Evolutionary conservation across 2,329 filamentous ascomycete genomes (phyloP), one percentile per base, ranked within the genome.

Genomic region (Ambrosiella cleistominuta): DNA sequence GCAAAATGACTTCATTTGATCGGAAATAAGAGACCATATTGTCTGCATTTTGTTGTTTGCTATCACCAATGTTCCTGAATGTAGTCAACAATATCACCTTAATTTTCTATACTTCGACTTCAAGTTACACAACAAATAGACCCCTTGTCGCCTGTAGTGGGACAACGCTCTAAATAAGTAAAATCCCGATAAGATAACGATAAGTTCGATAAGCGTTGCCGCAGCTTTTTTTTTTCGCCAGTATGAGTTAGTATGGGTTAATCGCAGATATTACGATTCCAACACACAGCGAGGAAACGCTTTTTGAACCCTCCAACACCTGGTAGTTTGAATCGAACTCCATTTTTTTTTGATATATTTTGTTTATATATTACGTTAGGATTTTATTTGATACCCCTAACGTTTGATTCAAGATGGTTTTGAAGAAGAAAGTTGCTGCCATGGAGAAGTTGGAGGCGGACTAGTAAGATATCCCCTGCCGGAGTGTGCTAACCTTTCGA

Each of bases 371-470:
- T 47, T 2, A 8, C 11, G 19, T 47, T 15, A 11, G 44, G 8
- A 47, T 47, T 47, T 47, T 47, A 17, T 47, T 47, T 38, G 51
- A 53, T 53, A 53, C 35, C 52, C 36, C 7, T 13, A 17, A 13
- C 27, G 4, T 11, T 7, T n/a, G 5, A 5, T 42, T 56, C 56
- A 70, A 62, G 50, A 93, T 88, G 82, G 86, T 82, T 50, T 55
- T 61, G 61, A 95, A 95, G 73, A 80, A 89, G 70, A 94, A 93
- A 74, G 79, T 95, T 60, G 88, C 86, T 58, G 90, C 90, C 61
- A 82, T 96, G 70, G 90, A 96, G 73, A 96, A 96, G 78, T 82
- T 95, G 64, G 90, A 96, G 68, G 90, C 89, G 39, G 88, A 95
- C 71, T 75, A 94, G 78, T 85, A 69, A 62, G 80, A 68, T 15